These are phyloP conservation scores for Fistulinella cinereoalba DNA, from an alignment of 1,284 basidiomycete genomes.

Conservation along the genomic window DNA sequence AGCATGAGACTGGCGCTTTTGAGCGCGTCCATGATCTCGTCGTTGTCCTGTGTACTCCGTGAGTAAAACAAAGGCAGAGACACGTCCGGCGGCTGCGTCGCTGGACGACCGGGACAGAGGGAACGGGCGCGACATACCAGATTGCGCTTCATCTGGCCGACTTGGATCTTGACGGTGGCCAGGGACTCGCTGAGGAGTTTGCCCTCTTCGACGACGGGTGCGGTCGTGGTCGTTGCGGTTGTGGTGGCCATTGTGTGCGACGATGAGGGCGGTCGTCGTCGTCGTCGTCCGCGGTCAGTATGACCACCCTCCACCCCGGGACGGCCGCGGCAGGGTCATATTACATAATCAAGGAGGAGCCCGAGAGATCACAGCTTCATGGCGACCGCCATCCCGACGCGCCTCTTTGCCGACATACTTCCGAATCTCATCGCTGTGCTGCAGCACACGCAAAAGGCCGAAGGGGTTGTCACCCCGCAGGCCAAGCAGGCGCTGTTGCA, in stretches of 20 bases:
- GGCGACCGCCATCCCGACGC: too few species aligned
- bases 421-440: slow-evolving; percentile 52
- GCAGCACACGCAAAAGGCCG: slow-evolving; percentile 51
- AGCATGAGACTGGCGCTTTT: slow-evolving; percentile 96
- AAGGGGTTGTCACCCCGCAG: slow-evolving; percentile 50
- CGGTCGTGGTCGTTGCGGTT: slow-evolving; percentile 15
- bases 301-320: slow-evolving; percentile 8
- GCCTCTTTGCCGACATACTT: slow-evolving; percentile 50
- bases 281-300: background rate
- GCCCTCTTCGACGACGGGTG: slow-evolving; percentile 56
- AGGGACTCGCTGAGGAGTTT: slow-evolving; percentile 81
- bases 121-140: slow-evolving; percentile 52
- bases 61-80: background rate
- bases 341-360: slow-evolving; percentile 19
- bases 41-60: slow-evolving; percentile 60
- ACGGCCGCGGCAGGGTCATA: background rate
- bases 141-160: slow-evolving; percentile 90
- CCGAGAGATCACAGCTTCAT: too few species aligned
- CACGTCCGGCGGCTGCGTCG: background rate
- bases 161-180: slow-evolving; percentile 88
- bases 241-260: slow-evolving; percentile 24
- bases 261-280: slow-evolving; percentile 4
- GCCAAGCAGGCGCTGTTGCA: slow-evolving; percentile 62
- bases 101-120: background rate
- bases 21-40: slow-evolving; percentile 95